Base-by-base conservation (phyloP, 352 stramenopile genomes). In the Achlya hypogyna region DNA sequence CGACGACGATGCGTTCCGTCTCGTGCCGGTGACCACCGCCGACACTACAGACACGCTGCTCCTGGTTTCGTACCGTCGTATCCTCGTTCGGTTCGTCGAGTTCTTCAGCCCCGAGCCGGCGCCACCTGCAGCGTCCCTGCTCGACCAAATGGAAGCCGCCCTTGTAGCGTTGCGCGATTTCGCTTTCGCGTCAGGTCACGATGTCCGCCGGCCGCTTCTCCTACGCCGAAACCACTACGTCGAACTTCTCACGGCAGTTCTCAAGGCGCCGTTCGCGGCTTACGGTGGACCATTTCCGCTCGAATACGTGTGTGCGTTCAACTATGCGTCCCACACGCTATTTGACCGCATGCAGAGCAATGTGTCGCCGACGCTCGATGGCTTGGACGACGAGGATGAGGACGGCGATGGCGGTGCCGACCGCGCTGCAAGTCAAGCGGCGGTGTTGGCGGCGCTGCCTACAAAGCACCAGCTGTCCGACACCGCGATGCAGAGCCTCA, bases 1-100 rank as follows among this genome's bases (percentile, higher is more conserved):
- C 53, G 82, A 91, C 69, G 78, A 91, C 67, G 80, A 89, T 52
- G 82, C 82, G 12, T 90, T 90, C 68, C 82, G 83, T 49, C 73
- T 89, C 40, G 53, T 88, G 6, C 42, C 63, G 6, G 82, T 86
- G 6, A 47, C 75, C 43, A 69, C 71, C 69, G 63, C 65, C 5
- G 80, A 89, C 72, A 69, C 82, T 8, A 75, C 75, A 4, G 79
- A 89, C 32, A 91, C 78, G 0, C 27, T 91, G n/a, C 31, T 87
- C 18, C 60, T 89, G 12, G 63, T 87, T 14, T 89, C 80, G 0
- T 89, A 86, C 54, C 84, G 86, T 35, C 60, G 71, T 0, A 64
- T 74, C 27, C 52, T 88, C 8, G 65, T 62, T 6, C 28, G 65
- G 32, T 88, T 87, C 53, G 18, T 84, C n/a, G n/a, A n/a, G n/a